These are phyloP conservation scores for Phytophthora cactorum DNA, from an alignment of 352 stramenopile species.

Conservation along the genomic window DNA sequence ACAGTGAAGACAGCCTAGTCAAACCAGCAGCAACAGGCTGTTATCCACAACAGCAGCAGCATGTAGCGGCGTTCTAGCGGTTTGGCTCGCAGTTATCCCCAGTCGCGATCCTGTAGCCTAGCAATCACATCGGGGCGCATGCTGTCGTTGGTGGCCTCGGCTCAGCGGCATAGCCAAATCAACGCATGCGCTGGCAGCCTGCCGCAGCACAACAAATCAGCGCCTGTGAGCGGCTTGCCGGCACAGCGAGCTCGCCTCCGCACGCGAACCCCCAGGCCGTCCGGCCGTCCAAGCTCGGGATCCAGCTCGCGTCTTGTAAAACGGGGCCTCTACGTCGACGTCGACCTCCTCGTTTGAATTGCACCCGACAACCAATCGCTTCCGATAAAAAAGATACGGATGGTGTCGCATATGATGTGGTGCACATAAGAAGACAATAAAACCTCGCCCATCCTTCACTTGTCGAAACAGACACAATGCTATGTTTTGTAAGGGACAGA, in stretches of 20 bases:
- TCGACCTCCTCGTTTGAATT: slow-evolving; percentile 11
- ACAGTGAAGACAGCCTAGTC: no score
- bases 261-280: not conserved
- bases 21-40: no score
- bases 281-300: no score
- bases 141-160: not conserved
- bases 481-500: slow-evolving; percentile 29
- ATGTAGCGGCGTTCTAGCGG: no score
- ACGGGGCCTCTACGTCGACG: slow-evolving; percentile 1
- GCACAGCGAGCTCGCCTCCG: not conserved
- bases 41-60: no score
- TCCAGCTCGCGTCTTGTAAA: not conserved
- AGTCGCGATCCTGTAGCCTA: no score
- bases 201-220: not conserved
- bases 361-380: slow-evolving; percentile 36
- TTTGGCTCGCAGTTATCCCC: no score
- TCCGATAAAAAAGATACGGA: slow-evolving; percentile 33
- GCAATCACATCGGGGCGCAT: no score
- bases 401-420: slow-evolving; percentile 26
- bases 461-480: slow-evolving; percentile 19
- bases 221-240: not conserved
- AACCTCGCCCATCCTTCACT: slow-evolving; percentile 24
- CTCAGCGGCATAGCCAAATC: not conserved
- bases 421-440: slow-evolving; percentile 11
- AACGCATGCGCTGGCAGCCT: not conserved